phyloP scores from a whole-genome alignment of 257 asterid species.

The Solanum etuberosum region DNA sequence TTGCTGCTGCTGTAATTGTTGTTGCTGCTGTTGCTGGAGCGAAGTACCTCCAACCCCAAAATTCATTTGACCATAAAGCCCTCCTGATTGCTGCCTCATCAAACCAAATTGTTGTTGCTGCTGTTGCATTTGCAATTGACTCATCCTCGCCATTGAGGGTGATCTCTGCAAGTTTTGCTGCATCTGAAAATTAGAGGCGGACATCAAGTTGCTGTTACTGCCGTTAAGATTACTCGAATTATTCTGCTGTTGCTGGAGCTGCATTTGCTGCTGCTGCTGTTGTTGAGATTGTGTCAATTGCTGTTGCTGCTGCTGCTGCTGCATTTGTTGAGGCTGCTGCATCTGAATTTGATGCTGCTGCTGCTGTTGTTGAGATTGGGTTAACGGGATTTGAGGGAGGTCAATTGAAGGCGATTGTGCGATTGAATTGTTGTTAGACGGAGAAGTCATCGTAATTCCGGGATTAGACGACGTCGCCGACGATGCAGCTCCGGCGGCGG shows the following conservation, averaged over 20 bases:
- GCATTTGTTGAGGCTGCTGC: constrained; percentile 15
- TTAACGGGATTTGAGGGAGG: constrained; percentile 15
- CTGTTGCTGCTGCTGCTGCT: constrained; percentile 11
- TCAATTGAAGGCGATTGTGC: constrained; percentile 12
- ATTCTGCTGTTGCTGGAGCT: constrained; percentile 32
- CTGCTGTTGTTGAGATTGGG: constrained; percentile 26
- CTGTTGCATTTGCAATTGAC: constrained; percentile 51
- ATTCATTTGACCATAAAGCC: constrained; percentile 70
- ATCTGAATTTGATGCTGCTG: constrained; percentile 23
- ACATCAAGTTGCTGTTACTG: constrained; percentile 32
- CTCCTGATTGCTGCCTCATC: constrained; percentile 27
- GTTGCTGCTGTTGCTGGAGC: constrained; percentile 21
- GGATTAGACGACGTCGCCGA: constrained; percentile 17
- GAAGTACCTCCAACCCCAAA: constrained; percentile 47
- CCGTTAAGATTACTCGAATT: constrained; percentile 8
- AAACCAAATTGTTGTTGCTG: constrained; percentile 22
- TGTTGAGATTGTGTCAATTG: constrained; percentile 21
- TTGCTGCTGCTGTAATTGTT: constrained; percentile 18
- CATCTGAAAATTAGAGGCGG: not conserved
- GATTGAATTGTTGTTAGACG: constrained; percentile 16
- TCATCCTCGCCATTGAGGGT: constrained; percentile 57
- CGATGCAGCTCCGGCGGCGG: constrained; percentile 9
- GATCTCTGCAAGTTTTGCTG: constrained; percentile 40
- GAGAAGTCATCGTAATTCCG: constrained; percentile 22
- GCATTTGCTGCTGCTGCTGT: constrained; percentile 31